Base-by-base conservation (phyloP, 257 asterid genomes). In the Nyctanthes arbortristis region DNA sequence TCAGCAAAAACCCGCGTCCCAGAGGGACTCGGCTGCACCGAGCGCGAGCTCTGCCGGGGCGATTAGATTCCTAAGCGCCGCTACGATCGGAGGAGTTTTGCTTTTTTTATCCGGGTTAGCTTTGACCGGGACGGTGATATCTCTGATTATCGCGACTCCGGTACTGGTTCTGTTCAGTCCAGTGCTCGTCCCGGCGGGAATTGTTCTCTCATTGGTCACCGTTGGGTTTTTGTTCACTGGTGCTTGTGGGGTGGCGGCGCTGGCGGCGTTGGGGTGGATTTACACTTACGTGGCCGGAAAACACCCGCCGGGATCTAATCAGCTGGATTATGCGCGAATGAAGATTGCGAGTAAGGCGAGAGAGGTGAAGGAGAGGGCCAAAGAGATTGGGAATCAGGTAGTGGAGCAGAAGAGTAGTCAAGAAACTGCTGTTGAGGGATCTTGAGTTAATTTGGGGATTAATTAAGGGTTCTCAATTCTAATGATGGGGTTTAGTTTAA, bases 191-290 rank as follows among this genome's bases (percentile, higher is more conserved):
- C 80, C 82, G 0, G 76, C 75, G n/a, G 73, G 36, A 1, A 67
- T 36, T 11, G 66, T 49, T 13, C 18, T 72, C 2, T 12, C 66
- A 40, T 30, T 80, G 65, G 59, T 76, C 70, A 61, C 63, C 13
- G 47, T 63, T 1, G 82, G 80, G 14, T 83, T 83, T 62, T 66
- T 83, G 69, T 71, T 73, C 61, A 68, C 82, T 5, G 82, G 84
- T 12, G 73, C 73, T 25, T 80, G 66, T 56, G 72, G 66, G 0
- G 57, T 68, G 66, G 81, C 66, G 29, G 81, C 78, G 2, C 4
- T 80, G 68, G 78, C 69, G 30, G 79, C 73, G 2, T 18, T 62
- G 36, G 16, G 52, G 39, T 75, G 79, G 73, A 28, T 55, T 24
- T 83, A 78, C 74, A 76, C 33, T 13, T 73, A 75, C 16, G 65